A percentile compares a stretch with the other conserved stretches of the same genome.
Evolutionary conservation across 495 filamentous ascomycete species (phyloP).

Genomic region (Penicillium alfredii): DNA sequence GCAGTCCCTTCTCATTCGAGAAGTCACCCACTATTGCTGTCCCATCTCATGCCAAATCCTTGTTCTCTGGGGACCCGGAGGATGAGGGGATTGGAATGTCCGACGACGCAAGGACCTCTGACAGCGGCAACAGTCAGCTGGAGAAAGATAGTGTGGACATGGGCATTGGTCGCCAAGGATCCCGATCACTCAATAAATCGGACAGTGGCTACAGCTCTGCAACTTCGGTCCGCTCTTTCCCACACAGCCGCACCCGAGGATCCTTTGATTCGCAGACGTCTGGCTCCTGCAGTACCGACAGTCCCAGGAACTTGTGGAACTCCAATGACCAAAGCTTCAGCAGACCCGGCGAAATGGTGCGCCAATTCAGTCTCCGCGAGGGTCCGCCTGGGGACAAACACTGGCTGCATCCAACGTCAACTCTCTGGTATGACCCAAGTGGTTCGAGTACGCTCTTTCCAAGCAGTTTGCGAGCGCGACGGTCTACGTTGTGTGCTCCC

Average conservation of each 20-base stretch:
- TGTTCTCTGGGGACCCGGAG: slow-evolving; percentile 16
- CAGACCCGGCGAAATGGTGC: slow-evolving; percentile 8
- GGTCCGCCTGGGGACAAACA: slow-evolving; percentile 13
- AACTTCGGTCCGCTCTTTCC: slow-evolving; percentile 27
- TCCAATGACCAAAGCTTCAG: not conserved
- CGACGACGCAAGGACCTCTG: slow-evolving; percentile 12
- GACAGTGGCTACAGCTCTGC: slow-evolving; percentile 44
- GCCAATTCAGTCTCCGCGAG: slow-evolving; percentile 21
- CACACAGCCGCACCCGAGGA: slow-evolving; percentile 18
- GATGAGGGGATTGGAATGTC: slow-evolving; percentile 29
- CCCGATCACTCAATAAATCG: slow-evolving; percentile 29
- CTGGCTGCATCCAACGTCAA: slow-evolving; percentile 8
- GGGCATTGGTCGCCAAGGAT: slow-evolving; percentile 9
- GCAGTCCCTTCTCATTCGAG: slow-evolving; percentile 37
- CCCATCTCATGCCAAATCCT: not conserved
- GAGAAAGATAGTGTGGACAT: slow-evolving; percentile 9
- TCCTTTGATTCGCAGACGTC: slow-evolving; percentile 30
- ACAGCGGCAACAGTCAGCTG: slow-evolving; percentile 1
- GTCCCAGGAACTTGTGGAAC: slow-evolving; percentile 4
- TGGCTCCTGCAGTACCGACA: slow-evolving; percentile 10
- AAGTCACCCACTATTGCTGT: slow-evolving; percentile 25
- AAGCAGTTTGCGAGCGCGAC: slow-evolving; percentile 9
- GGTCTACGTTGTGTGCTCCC: slow-evolving; percentile 24
- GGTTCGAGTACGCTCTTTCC: slow-evolving; percentile 2
- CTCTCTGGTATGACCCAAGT: slow-evolving; percentile 21